Evolutionary conservation across 352 stramenopile genomes (phyloP).

Genomic region (Phytopythium aichiense): DNA sequence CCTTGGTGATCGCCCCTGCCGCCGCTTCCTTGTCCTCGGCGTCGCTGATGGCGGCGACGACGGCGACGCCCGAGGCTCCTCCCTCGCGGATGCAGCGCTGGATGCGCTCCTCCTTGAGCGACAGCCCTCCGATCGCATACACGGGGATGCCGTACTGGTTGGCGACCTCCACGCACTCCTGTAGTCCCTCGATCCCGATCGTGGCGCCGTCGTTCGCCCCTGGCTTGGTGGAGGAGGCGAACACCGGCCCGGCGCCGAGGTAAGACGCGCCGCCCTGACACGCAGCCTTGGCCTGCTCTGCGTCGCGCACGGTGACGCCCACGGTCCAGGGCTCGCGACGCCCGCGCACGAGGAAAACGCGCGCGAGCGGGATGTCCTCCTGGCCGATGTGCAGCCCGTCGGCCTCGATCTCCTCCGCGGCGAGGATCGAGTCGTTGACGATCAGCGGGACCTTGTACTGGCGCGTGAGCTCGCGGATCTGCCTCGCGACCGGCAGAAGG

Average conservation of each 20-base stretch:
- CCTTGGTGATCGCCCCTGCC: conserved; percentile 17
- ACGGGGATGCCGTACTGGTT: conserved; percentile 32
- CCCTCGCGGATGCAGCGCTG: conserved; percentile 36
- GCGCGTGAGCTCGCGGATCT: conserved; percentile 33
- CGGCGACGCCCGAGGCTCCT: conserved; percentile 33
- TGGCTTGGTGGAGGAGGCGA: conserved; percentile 47
- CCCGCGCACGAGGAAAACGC: conserved; percentile 25
- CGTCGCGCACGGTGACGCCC: conserved; percentile 48
- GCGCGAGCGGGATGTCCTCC: conserved; percentile 22
- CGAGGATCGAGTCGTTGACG: conserved; percentile 50
- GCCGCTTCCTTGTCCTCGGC: conserved; percentile 24
- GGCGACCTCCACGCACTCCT: conserved; percentile 17
- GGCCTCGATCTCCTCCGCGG: conserved; percentile 37
- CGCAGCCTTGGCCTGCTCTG: conserved; percentile 29
- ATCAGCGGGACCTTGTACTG: conserved; percentile 40
- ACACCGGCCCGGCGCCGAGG: conserved; percentile 47
- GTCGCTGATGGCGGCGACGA: conserved; percentile 46
- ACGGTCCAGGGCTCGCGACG: conserved; percentile 12
- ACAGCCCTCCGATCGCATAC: conserved; percentile 47
- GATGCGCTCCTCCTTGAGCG: conserved; percentile 28
- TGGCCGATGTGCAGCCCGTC: conserved; percentile 59
- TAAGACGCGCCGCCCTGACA: conserved; percentile 44
- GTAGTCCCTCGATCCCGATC: conserved; percentile 38
- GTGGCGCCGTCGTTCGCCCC: conserved; percentile 46
- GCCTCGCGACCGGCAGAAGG: conserved; percentile 26